Evolutionary conservation across 2,329 filamentous ascomycete species (phyloP).

Genomic region (Cytospora piceicola): DNA sequence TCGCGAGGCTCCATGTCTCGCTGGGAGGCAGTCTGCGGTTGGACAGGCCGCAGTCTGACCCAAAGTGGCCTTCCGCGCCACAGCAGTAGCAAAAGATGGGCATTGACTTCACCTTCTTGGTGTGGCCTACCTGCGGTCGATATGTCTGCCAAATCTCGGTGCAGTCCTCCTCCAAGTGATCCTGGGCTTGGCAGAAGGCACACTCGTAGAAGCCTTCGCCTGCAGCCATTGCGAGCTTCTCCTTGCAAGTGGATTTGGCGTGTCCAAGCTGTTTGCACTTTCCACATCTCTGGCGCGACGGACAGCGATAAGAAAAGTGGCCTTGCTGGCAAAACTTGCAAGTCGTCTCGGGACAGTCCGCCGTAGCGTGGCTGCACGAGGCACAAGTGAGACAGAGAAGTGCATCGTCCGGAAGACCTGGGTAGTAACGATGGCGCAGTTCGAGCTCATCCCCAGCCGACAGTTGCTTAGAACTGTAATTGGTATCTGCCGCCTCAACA

Average conservation of each 20-base stretch:
- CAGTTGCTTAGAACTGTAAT: neutral
- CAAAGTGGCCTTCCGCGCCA: constrained; percentile 58
- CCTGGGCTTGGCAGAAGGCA: constrained; percentile 58
- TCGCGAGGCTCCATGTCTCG: constrained; percentile 57
- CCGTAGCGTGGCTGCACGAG: constrained; percentile 49
- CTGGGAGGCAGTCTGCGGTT: constrained; percentile 24
- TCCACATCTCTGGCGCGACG: constrained; percentile 53
- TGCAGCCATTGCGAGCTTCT: constrained; percentile 55
- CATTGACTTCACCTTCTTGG: constrained; percentile 55
- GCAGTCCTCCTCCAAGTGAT: constrained; percentile 65
- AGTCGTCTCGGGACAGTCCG: constrained; percentile 48
- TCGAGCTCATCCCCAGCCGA: constrained; percentile 40
- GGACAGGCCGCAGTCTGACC: constrained; percentile 54
- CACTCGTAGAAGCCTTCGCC: constrained; percentile 56
- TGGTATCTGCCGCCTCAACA: neutral
- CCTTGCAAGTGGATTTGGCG: constrained; percentile 51
- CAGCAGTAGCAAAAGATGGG: constrained; percentile 60
- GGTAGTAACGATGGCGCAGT: constrained; percentile 56
- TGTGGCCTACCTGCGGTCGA: constrained; percentile 43
- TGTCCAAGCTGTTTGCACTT: constrained; percentile 70
- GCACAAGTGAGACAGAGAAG: constrained; percentile 58
- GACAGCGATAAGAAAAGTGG: constrained; percentile 57
- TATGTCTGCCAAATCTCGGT: constrained; percentile 64
- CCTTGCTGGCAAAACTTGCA: constrained; percentile 55
- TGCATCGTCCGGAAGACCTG: constrained; percentile 48